Evolutionary conservation across 2,329 filamentous ascomycete genomes (phyloP).

Genomic region (Ceratocystis diversiconidia): DNA sequence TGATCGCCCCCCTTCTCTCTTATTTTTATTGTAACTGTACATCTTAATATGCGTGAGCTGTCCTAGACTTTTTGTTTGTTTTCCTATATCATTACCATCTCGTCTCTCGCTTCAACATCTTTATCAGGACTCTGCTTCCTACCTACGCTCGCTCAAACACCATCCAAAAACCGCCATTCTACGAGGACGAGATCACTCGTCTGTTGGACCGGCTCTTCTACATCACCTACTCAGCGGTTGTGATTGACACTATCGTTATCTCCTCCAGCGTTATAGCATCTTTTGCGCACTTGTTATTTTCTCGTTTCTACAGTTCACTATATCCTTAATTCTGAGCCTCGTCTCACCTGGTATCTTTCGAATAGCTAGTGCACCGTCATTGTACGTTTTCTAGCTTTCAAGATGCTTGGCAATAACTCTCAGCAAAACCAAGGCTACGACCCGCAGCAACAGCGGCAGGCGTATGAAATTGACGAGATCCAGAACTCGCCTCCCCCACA

Average conservation of each 20-base stretch:
- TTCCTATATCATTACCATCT: neutral
- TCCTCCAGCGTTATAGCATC: neutral
- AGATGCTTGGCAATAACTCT: slow-evolving; percentile 27
- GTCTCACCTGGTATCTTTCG: neutral
- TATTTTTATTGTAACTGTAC: slow-evolving; percentile 3
- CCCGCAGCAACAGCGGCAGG: slow-evolving; percentile 21
- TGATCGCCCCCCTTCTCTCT: neutral
- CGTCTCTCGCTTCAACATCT: slow-evolving; percentile 8
- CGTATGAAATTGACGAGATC: slow-evolving; percentile 18
- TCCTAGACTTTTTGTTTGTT: neutral
- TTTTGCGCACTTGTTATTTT: neutral
- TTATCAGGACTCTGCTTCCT: neutral
- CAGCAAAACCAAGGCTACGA: slow-evolving; percentile 23
- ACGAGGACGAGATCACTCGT: neutral
- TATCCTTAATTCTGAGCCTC: neutral
- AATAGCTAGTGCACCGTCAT: neutral
- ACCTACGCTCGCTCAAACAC: neutral
- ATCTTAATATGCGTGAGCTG: slow-evolving; percentile 4
- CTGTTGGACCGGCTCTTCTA: neutral
- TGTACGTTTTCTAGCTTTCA: slow-evolving; percentile 18
- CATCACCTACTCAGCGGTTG: neutral
- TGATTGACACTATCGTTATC: neutral
- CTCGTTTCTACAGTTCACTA: neutral
- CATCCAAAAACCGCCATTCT: neutral
- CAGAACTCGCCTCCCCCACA: slow-evolving; percentile 19